These are phyloP conservation scores for Micractinium sp. DNA, from an alignment of 139 green algal species.

Conservation along the genomic window DNA sequence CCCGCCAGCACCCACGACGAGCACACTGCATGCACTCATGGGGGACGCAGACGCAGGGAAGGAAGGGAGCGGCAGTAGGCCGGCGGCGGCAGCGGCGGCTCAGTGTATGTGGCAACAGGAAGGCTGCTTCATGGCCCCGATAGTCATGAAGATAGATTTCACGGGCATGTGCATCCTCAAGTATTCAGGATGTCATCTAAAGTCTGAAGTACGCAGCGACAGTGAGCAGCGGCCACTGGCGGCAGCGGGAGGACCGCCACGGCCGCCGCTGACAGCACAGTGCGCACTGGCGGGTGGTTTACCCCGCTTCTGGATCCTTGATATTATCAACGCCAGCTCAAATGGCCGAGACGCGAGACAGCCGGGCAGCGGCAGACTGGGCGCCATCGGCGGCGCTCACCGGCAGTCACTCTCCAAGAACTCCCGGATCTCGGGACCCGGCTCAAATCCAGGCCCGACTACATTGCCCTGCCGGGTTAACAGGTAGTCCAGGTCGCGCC, in stretches of 20 bases:
- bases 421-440: constrained; percentile 67
- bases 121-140: not conserved
- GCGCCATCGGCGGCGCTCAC: not conserved
- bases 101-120: not conserved
- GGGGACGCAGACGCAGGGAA: no score
- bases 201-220: no score
- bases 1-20: constrained; percentile 95
- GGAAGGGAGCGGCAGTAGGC: not conserved
- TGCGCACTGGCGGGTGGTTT: not conserved
- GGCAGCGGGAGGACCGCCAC: not conserved
- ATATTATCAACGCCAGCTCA: no score
- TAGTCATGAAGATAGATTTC: not conserved
- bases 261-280: not conserved
- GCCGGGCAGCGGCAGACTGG: not conserved
- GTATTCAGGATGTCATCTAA: no score
- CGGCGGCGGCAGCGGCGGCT: no score
- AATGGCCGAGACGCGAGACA: no score
- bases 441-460: constrained; percentile 89
- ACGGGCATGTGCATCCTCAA: not conserved
- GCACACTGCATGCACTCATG: constrained; percentile 51
- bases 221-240: not conserved
- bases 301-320: not conserved
- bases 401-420: constrained; percentile 73
- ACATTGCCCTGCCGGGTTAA: constrained; percentile 79
- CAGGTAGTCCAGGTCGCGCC: constrained; percentile 80